A percentile compares a stretch with the other conserved stretches of the same genome.
Evolutionary conservation across 345 rosid species (phyloP).

Genomic region (Raphanus sativus): DNA sequence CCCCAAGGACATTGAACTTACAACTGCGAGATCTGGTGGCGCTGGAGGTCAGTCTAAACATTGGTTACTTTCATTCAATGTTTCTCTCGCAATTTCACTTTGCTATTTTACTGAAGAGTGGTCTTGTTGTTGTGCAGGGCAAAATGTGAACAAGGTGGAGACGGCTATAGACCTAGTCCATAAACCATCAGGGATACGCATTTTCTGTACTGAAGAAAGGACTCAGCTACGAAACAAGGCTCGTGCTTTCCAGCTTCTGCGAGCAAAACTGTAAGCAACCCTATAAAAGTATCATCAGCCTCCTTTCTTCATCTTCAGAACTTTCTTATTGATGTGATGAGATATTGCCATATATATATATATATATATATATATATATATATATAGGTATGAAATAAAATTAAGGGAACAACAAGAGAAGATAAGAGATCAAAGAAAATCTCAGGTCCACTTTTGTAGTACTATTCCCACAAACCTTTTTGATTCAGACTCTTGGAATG

Average conservation of each 20-base stretch:
- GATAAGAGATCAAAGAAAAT: conserved; percentile 67
- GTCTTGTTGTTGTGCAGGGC: conserved; percentile 62
- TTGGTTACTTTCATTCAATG: background rate
- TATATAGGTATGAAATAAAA: conserved; percentile 88
- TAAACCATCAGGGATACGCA: conserved; percentile 93
- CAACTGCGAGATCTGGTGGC: conserved; percentile 96
- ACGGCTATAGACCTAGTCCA: conserved; percentile 93
- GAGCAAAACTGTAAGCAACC: conserved; percentile 81
- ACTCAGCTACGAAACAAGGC: conserved; percentile 72
- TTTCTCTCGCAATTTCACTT: conserved; percentile 13
- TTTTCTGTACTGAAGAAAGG: conserved; percentile 96
- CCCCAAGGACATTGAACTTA: conserved; percentile 86
- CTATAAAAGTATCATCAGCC: conserved; percentile 4
- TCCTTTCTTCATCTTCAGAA: background rate
- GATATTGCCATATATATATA: conserved; percentile 26
- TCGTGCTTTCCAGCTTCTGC: conserved; percentile 87
- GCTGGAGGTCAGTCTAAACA: conserved; percentile 71
- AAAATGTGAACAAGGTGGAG: conserved; percentile 98
- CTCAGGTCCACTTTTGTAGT: conserved; percentile 52
- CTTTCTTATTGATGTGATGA: conserved; percentile 16
- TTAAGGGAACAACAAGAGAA: conserved; percentile 85
- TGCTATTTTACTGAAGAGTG: conserved; percentile 12
- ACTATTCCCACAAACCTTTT: background rate
- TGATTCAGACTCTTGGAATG: background rate
- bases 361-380: too few relatives aligned